Evolutionary conservation across 768 basidiomycete species (phyloP).

Genomic region (Mycena albidolilacea): DNA sequence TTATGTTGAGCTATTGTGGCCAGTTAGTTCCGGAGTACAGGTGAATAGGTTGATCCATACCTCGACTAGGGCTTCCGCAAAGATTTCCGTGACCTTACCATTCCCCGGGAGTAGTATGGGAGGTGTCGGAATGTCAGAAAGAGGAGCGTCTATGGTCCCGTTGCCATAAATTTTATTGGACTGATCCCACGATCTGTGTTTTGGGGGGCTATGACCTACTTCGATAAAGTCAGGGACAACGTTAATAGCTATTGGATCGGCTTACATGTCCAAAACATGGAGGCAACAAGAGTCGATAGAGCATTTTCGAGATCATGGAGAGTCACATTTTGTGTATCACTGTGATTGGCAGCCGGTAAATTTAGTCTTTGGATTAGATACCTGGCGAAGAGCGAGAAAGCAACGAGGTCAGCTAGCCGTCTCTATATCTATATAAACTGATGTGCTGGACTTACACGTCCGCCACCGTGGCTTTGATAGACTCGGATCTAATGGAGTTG

Average conservation of each 20-base stretch:
- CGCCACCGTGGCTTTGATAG: too few species aligned
- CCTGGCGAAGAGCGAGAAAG: too few species aligned
- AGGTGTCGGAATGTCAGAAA: background rate
- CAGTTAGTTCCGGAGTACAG: background rate
- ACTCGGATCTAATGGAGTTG: background rate
- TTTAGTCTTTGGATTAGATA: too few species aligned
- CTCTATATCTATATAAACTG: too few species aligned
- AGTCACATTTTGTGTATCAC: too few species aligned
- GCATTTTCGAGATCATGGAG: too few species aligned
- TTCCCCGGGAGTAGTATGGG: background rate
- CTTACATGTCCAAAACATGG: slow-evolving; percentile 19
- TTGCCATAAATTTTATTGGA: too few species aligned
- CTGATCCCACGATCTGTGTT: background rate
- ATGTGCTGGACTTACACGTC: too few species aligned
- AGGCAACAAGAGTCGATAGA: background rate
- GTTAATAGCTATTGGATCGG: background rate
- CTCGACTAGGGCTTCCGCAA: background rate
- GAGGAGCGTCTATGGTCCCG: background rate
- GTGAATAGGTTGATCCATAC: background rate
- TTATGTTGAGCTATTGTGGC: too few species aligned
- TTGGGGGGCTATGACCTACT: slow-evolving; percentile 11
- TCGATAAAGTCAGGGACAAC: background rate
- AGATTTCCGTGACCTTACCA: background rate
- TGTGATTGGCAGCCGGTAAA: too few species aligned
- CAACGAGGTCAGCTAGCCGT: too few species aligned